Evolutionary conservation across 345 rosid genomes (phyloP), one percentile per base, ranked within the genome.

Genomic region (Eucalyptus curtisii): DNA sequence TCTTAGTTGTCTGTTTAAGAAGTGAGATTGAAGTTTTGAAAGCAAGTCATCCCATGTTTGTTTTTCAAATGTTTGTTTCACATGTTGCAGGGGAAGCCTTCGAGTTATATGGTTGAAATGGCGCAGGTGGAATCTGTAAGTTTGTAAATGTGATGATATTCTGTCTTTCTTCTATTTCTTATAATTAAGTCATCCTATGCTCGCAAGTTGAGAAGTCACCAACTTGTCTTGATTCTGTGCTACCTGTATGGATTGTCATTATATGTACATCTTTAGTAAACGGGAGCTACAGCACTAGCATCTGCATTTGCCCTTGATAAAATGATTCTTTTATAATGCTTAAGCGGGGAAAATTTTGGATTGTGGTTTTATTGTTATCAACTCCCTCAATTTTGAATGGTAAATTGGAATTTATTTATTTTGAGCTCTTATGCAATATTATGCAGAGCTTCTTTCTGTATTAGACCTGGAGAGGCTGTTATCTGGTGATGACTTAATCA

Each of bases 91-190:
- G 97, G 91, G 91, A 97, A 95, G 16, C 94, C 97, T 68, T 93
- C 97, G 53, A 94, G 49, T 94, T 98, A 92, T 93, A 93, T 97
- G 98, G 99, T 96, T 91, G 99, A 98, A 93, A 98, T 97, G 99
- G 98, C 99, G 5, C 93, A 87, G 93, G 94, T 96, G 91, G 95
- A 94, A 90, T 94, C 98, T 11, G 99, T 98, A 91, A 93, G 97
- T 94, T 87, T 84, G 79, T 89, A 30, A 79, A 84, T 50, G 71
- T 27, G 57, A 31, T 64, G n/a, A 48, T 76, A n/a, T 52, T 89
- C 42, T 49, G 22, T 49, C 57, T 84, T 48, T 86, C 42, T 79
- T 37, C 66, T 19, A 44, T 52, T 19, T 33, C 59, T 37, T 76
- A 37, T 76, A 76, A 37, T 20, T 76, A 49, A 30, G 86, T 33